These are phyloP conservation scores for Hibiscus syriacus DNA, from an alignment of 345 rosid species.

Conservation along the genomic window DNA sequence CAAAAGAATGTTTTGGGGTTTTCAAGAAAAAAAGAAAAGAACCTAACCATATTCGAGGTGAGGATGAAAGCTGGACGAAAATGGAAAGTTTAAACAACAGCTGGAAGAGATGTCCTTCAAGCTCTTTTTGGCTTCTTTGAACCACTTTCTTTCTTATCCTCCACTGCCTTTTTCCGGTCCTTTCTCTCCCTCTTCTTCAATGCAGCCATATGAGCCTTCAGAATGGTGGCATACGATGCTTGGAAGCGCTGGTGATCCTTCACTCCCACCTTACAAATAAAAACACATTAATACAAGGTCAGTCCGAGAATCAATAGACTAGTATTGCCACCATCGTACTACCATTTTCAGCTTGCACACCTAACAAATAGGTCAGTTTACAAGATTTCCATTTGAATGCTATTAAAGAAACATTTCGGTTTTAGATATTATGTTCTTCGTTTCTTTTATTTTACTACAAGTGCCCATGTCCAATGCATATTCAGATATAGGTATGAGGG, in stretches of 20 bases:
- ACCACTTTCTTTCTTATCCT: conserved; percentile 39
- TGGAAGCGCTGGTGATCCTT: conserved; percentile 93
- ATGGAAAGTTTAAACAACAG: not conserved
- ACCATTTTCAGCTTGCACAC: not conserved
- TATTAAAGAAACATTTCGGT: not conserved
- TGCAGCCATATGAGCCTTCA: conserved; percentile 86
- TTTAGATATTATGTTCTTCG: too few relatives aligned
- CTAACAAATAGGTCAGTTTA: not conserved
- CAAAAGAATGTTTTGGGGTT: not conserved
- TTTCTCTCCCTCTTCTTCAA: conserved; percentile 93
- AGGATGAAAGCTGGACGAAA: not conserved
- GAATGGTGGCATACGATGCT: conserved; percentile 87
- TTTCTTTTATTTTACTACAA: not conserved
- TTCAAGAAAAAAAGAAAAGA: not conserved
- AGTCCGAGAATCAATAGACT: too few relatives aligned
- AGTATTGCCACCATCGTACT: too few relatives aligned
- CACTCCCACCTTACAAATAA: conserved; percentile 57
- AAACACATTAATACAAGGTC: not conserved
- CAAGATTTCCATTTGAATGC: not conserved
- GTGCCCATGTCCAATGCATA: not conserved
- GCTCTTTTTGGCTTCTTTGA: conserved; percentile 26
- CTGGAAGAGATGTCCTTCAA: conserved; percentile 7
- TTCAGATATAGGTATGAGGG: not conserved
- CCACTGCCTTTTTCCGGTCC: conserved; percentile 71
- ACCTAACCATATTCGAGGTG: not conserved